phyloP scores from a whole-genome alignment of 805 yeast species.

The Diddensiella caesifluorescens region DNA sequence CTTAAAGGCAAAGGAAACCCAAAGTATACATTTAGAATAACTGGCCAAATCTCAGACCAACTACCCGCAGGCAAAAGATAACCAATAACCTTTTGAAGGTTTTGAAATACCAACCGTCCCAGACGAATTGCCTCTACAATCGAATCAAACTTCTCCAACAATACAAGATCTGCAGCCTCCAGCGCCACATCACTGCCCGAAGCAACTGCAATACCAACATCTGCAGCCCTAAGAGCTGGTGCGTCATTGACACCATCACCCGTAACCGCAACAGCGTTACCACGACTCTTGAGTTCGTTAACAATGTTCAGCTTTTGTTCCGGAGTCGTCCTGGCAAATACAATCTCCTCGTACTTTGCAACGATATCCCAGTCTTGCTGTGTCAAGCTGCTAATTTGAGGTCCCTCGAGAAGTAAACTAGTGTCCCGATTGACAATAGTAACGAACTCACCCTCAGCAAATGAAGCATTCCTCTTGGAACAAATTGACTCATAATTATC shows the following conservation, averaged over 20 bases:
- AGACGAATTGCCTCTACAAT: slow-evolving; percentile 85
- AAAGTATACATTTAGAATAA: slow-evolving; percentile 42
- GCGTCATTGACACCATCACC: slow-evolving; percentile 99
- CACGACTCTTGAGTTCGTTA: slow-evolving; percentile 52
- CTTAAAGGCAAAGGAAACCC: slow-evolving; percentile 47
- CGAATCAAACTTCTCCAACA: slow-evolving; percentile 48
- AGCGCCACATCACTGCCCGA: slow-evolving; percentile 21
- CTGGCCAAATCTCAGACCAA: slow-evolving; percentile 48
- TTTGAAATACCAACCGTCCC: slow-evolving; percentile 64
- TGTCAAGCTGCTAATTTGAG: slow-evolving; percentile 9
- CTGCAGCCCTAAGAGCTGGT: slow-evolving; percentile 94
- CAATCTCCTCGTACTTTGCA: slow-evolving; percentile 37
- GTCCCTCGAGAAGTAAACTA: slow-evolving; percentile 15
- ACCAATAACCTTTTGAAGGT: slow-evolving; percentile 40
- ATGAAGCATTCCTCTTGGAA: neutral
- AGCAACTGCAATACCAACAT: slow-evolving; percentile 81
- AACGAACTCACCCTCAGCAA: slow-evolving; percentile 1
- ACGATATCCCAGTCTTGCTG: slow-evolving; percentile 42
- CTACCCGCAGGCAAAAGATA: slow-evolving; percentile 51
- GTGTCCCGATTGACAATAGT: slow-evolving; percentile 6
- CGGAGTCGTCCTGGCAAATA: slow-evolving; percentile 39
- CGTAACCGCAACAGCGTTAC: slow-evolving; percentile 98
- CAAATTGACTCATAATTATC: slow-evolving; percentile 9
- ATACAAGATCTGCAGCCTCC: slow-evolving; percentile 21
- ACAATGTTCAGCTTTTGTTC: slow-evolving; percentile 50